Base-by-base conservation (phyloP, 2,329 filamentous ascomycete species). In the Aspergillus thermomutatus region DNA sequence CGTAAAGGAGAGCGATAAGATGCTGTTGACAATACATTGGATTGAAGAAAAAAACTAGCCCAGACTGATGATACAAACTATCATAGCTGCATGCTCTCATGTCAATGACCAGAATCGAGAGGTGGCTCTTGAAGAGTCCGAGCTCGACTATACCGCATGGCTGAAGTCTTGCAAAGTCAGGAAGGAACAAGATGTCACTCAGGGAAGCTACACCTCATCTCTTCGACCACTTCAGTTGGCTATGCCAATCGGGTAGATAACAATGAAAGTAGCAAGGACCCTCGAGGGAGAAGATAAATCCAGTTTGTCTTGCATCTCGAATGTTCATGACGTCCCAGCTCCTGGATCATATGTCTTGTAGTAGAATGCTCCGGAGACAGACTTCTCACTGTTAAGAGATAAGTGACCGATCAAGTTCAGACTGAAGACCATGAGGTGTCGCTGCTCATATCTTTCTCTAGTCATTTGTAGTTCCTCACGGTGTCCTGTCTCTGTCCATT, bases 271-370 rank as follows among this genome's bases (percentile, higher is more conserved):
- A 25, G 43, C 11, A 46, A 46, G 21, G 6, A 46, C 43, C 3
- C 23, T 21, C 1, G 21, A 25, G 43, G 2, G 21, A 17, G 21
- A 14, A 14, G 23, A 23, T 25, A 23, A 21, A 46, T 46, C 23
- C 17, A 41, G n/a, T 26, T 2, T 17, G 31, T 17, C 31, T 7
- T 17, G 31, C 31, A 37, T 17, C 31, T 34, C 11, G 17, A 8
- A 37, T 37, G 31, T 37, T 17, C 46, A 79, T 57, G 5, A 77
- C 62, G 55, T 78, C 76, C 76, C 10, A 78, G 57, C 59, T 78
- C 76, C n/a, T n/a, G n/a, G n/a, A 2, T 68, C 72, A 57, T 72
- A 77, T 0, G 74, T 74, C 21, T 74, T 64, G 14, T 17, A 37
- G 31, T 17, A 37, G 31, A 17, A 37, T 37, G 31, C 31, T 37